Evolutionary conservation across 352 stramenopile species (phyloP).

Genomic region (Pythium dissotocum): DNA sequence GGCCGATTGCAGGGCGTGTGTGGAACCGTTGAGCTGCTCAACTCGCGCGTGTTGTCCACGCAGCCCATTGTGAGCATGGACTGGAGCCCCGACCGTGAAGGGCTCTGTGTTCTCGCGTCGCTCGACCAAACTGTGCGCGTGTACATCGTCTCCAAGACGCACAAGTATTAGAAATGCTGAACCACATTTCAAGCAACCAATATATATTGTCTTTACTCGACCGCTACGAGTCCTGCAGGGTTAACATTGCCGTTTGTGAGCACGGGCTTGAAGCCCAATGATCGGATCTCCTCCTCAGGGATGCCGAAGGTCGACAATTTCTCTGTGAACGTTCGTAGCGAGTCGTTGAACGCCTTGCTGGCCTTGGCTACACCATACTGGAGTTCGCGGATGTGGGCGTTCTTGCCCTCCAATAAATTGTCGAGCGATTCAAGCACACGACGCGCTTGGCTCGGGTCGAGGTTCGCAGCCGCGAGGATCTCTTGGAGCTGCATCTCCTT

Average conservation of each 20-base stretch:
- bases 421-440: constrained; percentile 74
- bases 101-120: constrained; percentile 89
- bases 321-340: constrained; percentile 66
- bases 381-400: constrained; percentile 54
- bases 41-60: constrained; percentile 94
- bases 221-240: constrained; percentile 70
- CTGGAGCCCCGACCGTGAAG: constrained; percentile 94
- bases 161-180: constrained; percentile 85
- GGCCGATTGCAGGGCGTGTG: constrained; percentile 85
- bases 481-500: constrained; percentile 75
- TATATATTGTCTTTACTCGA: constrained; percentile 36
- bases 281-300: constrained; percentile 69
- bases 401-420: constrained; percentile 58
- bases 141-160: constrained; percentile 95
- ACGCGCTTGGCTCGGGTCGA: constrained; percentile 70
- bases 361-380: constrained; percentile 72
- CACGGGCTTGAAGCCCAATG: constrained; percentile 61
- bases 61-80: constrained; percentile 97
- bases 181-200: background rate
- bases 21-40: constrained; percentile 94
- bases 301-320: constrained; percentile 72
- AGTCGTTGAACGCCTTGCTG: constrained; percentile 81
- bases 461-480: constrained; percentile 65
- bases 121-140: constrained; percentile 95
- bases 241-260: constrained; percentile 57